phyloP scores from a whole-genome alignment of 2,329 filamentous ascomycete genomes.

The Sarocladiaceae sp. region DNA sequence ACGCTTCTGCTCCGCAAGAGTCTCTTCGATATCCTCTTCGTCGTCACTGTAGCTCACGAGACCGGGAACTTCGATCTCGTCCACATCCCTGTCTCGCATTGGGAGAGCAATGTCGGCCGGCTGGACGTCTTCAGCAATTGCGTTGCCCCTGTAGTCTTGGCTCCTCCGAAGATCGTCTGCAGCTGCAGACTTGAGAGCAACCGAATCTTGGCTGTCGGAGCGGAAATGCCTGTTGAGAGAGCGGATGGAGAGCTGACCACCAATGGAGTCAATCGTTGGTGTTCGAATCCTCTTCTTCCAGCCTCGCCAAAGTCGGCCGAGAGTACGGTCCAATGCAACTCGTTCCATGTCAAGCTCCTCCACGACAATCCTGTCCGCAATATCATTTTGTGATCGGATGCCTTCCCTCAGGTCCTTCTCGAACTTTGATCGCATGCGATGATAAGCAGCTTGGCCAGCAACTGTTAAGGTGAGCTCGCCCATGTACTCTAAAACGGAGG shows the following conservation, averaged over 20 bases:
- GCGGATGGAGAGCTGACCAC: constrained; percentile 14
- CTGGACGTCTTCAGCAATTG: constrained; percentile 23
- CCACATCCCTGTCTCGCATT: constrained; percentile 61
- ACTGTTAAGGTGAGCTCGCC: constrained; percentile 88
- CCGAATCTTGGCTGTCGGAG: constrained; percentile 28
- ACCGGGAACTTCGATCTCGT: constrained; percentile 77
- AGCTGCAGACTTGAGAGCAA: constrained; percentile 20
- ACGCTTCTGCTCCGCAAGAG: constrained; percentile 29
- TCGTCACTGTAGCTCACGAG: constrained; percentile 60
- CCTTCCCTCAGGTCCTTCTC: constrained; percentile 56
- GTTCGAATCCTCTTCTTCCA: constrained; percentile 85
- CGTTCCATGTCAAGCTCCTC: constrained; percentile 92
- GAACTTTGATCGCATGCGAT: constrained; percentile 56
- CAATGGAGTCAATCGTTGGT: constrained; percentile 42
- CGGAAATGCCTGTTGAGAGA: constrained; percentile 25
- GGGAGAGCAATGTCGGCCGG: constrained; percentile 60
- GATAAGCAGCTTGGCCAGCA: constrained; percentile 77
- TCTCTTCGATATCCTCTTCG: constrained; percentile 40
- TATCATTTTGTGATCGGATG: constrained; percentile 38
- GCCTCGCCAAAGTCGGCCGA: constrained; percentile 87
- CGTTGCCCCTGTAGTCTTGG: constrained; percentile 16
- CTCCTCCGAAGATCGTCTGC: constrained; percentile 12
- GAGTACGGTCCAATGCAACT: constrained; percentile 80
- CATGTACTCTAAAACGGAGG: constrained; percentile 89
- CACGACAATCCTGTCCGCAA: constrained; percentile 69